Evolutionary conservation across 345 rosid genomes (phyloP).

Genomic region (Microcos paniculata): DNA sequence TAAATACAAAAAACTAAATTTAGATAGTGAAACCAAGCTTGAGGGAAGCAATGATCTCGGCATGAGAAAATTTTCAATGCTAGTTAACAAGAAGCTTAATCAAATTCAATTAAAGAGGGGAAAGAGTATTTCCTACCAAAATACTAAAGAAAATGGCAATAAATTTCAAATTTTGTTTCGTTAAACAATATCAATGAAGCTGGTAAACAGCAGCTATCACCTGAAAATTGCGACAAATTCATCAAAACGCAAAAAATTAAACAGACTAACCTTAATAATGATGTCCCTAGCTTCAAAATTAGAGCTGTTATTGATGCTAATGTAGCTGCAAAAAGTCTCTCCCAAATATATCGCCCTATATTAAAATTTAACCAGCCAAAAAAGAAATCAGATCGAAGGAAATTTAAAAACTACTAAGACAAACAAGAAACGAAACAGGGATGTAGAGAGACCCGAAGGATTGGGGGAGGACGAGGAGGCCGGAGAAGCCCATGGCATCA

Average conservation of each 20-base stretch:
- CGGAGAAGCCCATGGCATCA: slow-evolving; percentile 88
- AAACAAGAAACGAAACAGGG: slow-evolving; percentile 3
- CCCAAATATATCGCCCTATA: slow-evolving; percentile 90
- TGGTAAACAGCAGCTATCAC: background rate
- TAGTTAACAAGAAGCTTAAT: background rate
- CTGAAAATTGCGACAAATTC: background rate
- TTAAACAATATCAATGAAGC: background rate
- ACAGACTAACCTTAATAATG: slow-evolving; percentile 33
- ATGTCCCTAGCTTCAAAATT: slow-evolving; percentile 81
- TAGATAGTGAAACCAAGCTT: slow-evolving; percentile 4
- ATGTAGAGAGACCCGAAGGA: slow-evolving; percentile 64
- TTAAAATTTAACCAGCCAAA: background rate
- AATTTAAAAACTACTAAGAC: background rate
- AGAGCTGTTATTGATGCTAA: slow-evolving; percentile 89
- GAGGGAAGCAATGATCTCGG: background rate
- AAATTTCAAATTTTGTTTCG: background rate
- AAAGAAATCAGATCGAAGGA: background rate
- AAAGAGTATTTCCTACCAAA: background rate
- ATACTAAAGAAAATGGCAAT: background rate
- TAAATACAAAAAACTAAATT: background rate
- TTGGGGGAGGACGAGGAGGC: slow-evolving; percentile 97
- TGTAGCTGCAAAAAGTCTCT: slow-evolving; percentile 90
- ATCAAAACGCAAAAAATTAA: background rate
- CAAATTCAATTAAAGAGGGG: background rate
- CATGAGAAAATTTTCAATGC: background rate